These are phyloP conservation scores for Lantana camara DNA, from an alignment of 257 asterid species.

Conservation along the genomic window DNA sequence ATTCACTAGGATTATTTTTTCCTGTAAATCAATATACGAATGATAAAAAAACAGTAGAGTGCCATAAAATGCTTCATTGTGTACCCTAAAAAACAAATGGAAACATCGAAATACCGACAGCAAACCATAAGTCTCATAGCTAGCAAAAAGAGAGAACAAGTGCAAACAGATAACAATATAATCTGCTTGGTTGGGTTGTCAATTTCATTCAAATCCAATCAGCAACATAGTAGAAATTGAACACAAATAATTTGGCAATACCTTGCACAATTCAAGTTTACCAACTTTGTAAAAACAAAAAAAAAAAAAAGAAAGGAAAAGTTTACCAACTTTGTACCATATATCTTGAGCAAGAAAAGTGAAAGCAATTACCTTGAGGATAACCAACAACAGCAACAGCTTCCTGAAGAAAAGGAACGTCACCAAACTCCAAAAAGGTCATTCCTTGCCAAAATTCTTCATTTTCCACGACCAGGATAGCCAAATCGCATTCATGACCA, in stretches of 20 bases:
- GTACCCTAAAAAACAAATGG: neutral
- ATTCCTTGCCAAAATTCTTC: conserved; percentile 95
- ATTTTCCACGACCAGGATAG: conserved; percentile 76
- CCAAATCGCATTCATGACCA: conserved; percentile 98
- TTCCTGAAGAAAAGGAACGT: conserved; percentile 93
- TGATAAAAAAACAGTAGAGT: neutral
- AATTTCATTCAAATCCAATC: too few species aligned
- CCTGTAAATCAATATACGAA: neutral
- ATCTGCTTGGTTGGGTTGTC: too few species aligned
- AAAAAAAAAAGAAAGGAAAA: too few species aligned
- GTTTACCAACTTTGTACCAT: conserved; percentile 6
- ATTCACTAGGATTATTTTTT: conserved; percentile 6
- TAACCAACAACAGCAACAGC: conserved; percentile 98
- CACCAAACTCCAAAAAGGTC: conserved; percentile 82
- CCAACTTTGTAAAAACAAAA: neutral
- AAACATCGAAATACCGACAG: neutral
- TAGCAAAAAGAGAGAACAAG: neutral
- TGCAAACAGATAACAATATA: too few species aligned
- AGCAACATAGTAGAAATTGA: too few species aligned
- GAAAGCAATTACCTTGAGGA: conserved; percentile 76
- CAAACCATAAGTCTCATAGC: conserved; percentile 3
- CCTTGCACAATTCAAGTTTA: neutral
- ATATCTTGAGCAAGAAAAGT: conserved; percentile 47
- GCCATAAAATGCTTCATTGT: neutral
- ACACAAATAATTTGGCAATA: too few species aligned